Conservation (phyloP, 371 early-diverging fungal species). For the Batkoa obscura region DNA sequence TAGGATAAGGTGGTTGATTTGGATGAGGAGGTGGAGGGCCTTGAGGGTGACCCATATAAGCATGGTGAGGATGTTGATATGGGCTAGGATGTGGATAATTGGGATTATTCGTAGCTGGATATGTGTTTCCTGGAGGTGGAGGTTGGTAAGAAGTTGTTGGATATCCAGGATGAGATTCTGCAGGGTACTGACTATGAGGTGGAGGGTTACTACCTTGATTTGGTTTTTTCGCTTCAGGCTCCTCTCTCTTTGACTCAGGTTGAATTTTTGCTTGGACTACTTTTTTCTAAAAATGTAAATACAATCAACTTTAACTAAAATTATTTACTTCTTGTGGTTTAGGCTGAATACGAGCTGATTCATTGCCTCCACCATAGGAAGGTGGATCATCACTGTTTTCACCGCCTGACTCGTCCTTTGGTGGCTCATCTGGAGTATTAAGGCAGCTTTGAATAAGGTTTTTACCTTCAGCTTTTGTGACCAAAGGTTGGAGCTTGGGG, state of each 20-base stretch:
- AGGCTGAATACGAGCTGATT: background rate
- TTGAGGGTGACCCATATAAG: slow-evolving; percentile 1
- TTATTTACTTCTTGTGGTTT: background rate
- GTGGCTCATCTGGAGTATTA: slow-evolving; percentile 51
- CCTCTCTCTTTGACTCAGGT: background rate
- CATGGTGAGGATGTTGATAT: background rate
- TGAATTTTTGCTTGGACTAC: background rate
- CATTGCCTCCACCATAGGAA: background rate
- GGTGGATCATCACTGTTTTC: background rate
- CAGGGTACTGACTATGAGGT: background rate
- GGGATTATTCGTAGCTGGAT: background rate
- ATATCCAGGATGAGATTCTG: background rate
- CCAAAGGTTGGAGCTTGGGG: slow-evolving; percentile 88
- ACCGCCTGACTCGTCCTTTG: background rate
- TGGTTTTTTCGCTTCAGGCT: background rate
- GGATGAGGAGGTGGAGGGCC: background rate
- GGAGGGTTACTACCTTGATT: background rate
- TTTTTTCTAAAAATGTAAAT: background rate
- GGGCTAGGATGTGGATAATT: background rate
- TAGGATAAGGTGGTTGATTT: background rate
- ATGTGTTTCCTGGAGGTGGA: background rate
- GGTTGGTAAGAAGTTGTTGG: background rate
- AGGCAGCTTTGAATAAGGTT: slow-evolving; percentile 91
- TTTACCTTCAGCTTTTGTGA: slow-evolving; percentile 84
- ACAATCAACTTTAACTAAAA: too few species aligned